Evolutionary conservation across 2,329 filamentous ascomycete genomes (phyloP), one percentile per base, ranked within the genome.

Genomic region (Parascedosporium putredinis): DNA sequence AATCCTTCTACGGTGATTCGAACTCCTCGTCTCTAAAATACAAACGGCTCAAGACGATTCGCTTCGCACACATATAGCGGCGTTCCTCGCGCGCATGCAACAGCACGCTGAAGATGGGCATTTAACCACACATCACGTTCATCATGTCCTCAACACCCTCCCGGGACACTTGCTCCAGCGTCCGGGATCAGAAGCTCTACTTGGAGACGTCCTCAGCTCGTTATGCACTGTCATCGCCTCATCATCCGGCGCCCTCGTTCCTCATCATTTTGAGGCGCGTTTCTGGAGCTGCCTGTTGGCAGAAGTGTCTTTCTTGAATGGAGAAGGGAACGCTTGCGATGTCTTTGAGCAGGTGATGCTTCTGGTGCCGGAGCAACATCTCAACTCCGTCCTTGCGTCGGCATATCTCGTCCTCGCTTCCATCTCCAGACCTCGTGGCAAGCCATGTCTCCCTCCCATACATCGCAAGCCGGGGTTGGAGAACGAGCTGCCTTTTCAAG

Each of bases 231-330:
- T 36, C 4, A 53, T 53, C 31, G 20, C 27, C 10, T 20, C 44
- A 2, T 52, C 52, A 2, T 52, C 52, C 10, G 45, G 40, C 16
- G 47, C 51, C 23, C 45, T 49, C 5, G 24, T 23, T 10, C 31
- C 45, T 14, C 20, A 31, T 5, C 44, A 52, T 23, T 53, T 53
- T 23, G 36, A 51, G 14, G 10, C 31, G 10, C 18, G 24, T 22
- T 49, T 55, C n/a, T 55, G 53, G 53, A 44, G 25, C 2, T 46
- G 31, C 23, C 45, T 55, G 5, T 40, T 49, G 7, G 27, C 22
- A 6, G 43, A 47, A 24, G 38, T 52, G 14, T 14, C 45, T 6
- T 36, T 46, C 23, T 23, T 55, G 2, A 46, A 53, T 27, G 45
- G 49, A 46, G 24, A 46, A n/a, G 47, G 33, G 16, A 48, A 47